Evolutionary conservation across 164 flowering plant genomes (phyloP).

Genomic region (Cinnamomum micranthum): DNA sequence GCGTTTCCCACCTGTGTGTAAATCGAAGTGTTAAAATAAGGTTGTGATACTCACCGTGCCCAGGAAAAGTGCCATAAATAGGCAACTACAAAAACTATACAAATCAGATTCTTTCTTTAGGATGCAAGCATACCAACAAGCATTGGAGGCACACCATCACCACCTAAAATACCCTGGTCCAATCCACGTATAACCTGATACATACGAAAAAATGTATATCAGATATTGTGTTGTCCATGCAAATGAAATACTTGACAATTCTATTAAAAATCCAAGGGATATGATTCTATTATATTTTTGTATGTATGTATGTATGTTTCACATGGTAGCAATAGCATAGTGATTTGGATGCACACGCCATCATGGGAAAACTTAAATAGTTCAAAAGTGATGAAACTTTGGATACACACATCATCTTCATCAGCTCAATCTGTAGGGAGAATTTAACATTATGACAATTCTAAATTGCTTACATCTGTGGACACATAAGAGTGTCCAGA

Average conservation of each 20-base stretch:
- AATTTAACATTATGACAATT: too few relatives aligned
- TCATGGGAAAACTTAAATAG: too few relatives aligned
- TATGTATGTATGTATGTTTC: too few relatives aligned
- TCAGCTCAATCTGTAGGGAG: too few relatives aligned
- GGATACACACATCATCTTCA: too few relatives aligned
- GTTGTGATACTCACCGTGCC: neutral
- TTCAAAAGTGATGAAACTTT: too few relatives aligned
- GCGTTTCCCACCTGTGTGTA: constrained; percentile 76
- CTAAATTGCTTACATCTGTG: too few relatives aligned
- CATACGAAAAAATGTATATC: neutral
- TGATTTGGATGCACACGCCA: too few relatives aligned
- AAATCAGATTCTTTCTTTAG: neutral
- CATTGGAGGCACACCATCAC: constrained; percentile 94
- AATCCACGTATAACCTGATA: constrained; percentile 71
- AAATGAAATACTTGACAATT: neutral
- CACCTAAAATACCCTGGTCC: constrained; percentile 91
- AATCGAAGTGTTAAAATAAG: neutral
- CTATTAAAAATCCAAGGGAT: too few relatives aligned
- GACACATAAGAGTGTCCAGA: too few relatives aligned
- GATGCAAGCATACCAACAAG: constrained; percentile 48
- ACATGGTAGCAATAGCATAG: too few relatives aligned
- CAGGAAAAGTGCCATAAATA: neutral
- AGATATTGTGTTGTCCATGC: neutral
- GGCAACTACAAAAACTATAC: neutral
- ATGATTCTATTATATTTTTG: too few relatives aligned